Evolutionary conservation across 2,329 filamentous ascomycete genomes (phyloP).

Genomic region (Colletotrichum phormii): DNA sequence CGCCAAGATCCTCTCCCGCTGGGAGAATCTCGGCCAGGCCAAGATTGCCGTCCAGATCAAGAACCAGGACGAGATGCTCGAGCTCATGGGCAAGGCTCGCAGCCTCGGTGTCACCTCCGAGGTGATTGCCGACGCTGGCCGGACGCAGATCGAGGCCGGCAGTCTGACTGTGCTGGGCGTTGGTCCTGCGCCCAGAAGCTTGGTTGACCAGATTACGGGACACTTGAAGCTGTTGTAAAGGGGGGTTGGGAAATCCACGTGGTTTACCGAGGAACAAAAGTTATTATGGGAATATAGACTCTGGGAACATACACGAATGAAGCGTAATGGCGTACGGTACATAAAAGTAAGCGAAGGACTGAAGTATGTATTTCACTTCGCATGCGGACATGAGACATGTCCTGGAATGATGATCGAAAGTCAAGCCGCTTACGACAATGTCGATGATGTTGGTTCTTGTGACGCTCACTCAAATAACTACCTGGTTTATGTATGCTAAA

Average conservation of each 20-base stretch:
- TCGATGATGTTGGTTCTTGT: neutral
- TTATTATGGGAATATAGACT: constrained; percentile 13
- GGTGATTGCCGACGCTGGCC: constrained; percentile 93
- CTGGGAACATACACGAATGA: constrained; percentile 21
- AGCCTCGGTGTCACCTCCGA: constrained; percentile 88
- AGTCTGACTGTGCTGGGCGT: constrained; percentile 93
- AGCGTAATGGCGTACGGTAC: constrained; percentile 33
- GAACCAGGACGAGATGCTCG: constrained; percentile 83
- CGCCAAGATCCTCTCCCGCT: constrained; percentile 78
- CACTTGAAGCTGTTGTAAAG: constrained; percentile 82
- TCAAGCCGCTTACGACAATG: neutral
- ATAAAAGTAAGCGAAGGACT: constrained; percentile 31
- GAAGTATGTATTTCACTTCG: constrained; percentile 16
- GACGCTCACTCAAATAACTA: neutral
- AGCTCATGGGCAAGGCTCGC: constrained; percentile 80
- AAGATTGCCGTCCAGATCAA: constrained; percentile 95
- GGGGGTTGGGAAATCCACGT: neutral
- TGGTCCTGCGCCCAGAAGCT: constrained; percentile 83
- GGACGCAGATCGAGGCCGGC: constrained; percentile 95
- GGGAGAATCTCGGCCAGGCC: constrained; percentile 88
- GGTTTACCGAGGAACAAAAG: neutral
- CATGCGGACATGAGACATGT: constrained; percentile 2
- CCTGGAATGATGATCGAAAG: neutral
- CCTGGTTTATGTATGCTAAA: too few species aligned
- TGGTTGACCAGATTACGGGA: constrained; percentile 88